Base-by-base conservation (phyloP, 139 green algal species). In the Pseudopediastrum boryanum region DNA sequence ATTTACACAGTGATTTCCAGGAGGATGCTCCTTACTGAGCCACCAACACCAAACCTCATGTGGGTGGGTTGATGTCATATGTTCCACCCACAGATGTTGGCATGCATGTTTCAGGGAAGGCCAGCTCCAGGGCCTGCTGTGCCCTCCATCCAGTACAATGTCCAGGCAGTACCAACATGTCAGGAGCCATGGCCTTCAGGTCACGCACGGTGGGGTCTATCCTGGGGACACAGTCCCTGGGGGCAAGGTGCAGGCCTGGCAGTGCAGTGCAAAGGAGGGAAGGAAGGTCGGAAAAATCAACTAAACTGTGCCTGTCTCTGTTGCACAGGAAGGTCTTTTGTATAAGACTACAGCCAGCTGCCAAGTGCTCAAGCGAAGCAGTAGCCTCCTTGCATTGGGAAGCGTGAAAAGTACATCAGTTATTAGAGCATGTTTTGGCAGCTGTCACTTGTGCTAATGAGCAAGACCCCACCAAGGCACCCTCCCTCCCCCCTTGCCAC, bases 211-310 rank as follows among this genome's bases (percentile, higher is more conserved):
- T 89, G 23, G 77, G 39, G 6, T 67, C 56, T 0, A 85, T 73
- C 42, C 85, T 81, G 9, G n/a, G 19, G 36, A 66, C 67, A 21
- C 52, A 75, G 66, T 58, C 70, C 25, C 61, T 21, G 1, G 63
- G 59, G 13, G 80, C 52, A 36, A 89, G 82, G 78, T 89, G 81
- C n/a, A 89, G 50, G 27, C 85, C 81, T 87, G 77, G 9, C 10
- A 13, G 27, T 50, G 50, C 2, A 36, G 35, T 2, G 12, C 41
- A n/a, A 46, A 48, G 10, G 29, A 25, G 39, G 3, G 27, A 19
- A 3, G 48, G 25, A 35, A 4, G 6, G 48, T 19, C 16, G 48
- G 48, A 16, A 16, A 19, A 19, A 16, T 58, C 48, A 58, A 58
- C 48, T 16, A 16, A 58, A 58, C 48, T 19, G 16, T 27, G 48